These are phyloP conservation scores for Hibiscus mutabilis DNA, from an alignment of 345 rosid species.

Conservation along the genomic window DNA sequence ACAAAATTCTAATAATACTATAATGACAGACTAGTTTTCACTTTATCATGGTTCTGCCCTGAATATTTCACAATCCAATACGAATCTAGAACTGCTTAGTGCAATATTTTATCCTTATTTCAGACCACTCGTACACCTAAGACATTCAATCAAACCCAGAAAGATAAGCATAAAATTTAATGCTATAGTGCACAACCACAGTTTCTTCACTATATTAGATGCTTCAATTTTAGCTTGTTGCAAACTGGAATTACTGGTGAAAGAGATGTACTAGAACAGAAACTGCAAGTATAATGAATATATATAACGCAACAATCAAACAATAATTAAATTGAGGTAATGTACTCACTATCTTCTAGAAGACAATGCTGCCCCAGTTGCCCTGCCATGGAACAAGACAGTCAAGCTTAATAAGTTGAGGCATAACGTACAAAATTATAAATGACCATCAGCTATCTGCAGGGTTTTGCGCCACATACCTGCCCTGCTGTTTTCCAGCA, in stretches of 20 bases:
- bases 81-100: background rate
- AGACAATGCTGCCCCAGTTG: slow-evolving; percentile 27
- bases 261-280: background rate
- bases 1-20: background rate
- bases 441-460: background rate
- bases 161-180: too few relatives aligned
- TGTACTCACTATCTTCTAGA: slow-evolving; percentile 33
- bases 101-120: background rate
- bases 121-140: background rate
- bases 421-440: background rate
- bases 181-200: too few relatives aligned
- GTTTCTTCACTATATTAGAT: background rate
- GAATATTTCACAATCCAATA: background rate
- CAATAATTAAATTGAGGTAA: background rate
- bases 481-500: slow-evolving; percentile 50
- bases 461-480: slow-evolving; percentile 28
- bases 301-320: background rate
- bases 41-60: background rate
- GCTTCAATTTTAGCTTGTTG: background rate
- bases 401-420: background rate
- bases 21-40: background rate
- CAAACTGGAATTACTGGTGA: background rate
- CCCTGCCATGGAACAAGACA: slow-evolving; percentile 28
- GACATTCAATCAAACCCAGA: background rate
- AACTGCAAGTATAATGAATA: background rate